Percentiles rank a stretch among this genome's conserved stretches.
phyloP scores from a whole-genome alignment of 2,329 filamentous ascomycete genomes.

The Parastagonospora nodorum region DNA sequence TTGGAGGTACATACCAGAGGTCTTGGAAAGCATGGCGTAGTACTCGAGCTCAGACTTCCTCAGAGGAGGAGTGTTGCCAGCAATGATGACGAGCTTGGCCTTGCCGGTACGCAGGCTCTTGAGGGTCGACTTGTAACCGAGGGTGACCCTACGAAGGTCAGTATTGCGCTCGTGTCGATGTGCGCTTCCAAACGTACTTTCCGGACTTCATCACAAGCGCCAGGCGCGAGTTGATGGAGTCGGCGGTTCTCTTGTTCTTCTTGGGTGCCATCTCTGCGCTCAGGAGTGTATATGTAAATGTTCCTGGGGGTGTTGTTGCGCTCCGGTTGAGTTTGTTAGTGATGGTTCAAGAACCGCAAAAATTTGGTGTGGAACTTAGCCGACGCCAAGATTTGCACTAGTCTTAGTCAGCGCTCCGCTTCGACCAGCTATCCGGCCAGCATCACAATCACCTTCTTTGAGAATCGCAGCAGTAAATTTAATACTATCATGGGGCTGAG shows the following conservation, averaged over 20 bases:
- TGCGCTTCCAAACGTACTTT: constrained; percentile 51
- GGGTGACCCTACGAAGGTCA: constrained; percentile 66
- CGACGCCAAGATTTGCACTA: constrained; percentile 24
- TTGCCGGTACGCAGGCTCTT: constrained; percentile 91
- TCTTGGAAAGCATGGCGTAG: constrained; percentile 72
- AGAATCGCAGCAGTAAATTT: too few species aligned
- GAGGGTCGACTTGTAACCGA: constrained; percentile 88
- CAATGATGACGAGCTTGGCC: constrained; percentile 97
- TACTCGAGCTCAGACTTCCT: constrained; percentile 97
- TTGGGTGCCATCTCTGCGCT: constrained; percentile 69
- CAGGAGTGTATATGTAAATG: constrained; percentile 33
- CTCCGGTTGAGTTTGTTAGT: constrained; percentile 34
- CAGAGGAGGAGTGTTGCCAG: constrained; percentile 95
- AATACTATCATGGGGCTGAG: neutral
- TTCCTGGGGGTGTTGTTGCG: constrained; percentile 41
- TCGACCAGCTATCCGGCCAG: neutral
- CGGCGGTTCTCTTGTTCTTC: constrained; percentile 83
- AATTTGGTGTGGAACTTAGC: constrained; percentile 16
- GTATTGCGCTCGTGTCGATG: constrained; percentile 2
- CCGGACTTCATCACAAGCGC: constrained; percentile 72
- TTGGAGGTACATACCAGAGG: constrained; percentile 53
- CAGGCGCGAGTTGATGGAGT: constrained; percentile 72
- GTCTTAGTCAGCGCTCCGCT: constrained; percentile 7
- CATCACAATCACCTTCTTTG: too few species aligned
- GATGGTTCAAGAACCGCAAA: constrained; percentile 6